Conservation (phyloP, 768 basidiomycete species). For the Suillus cothurnatus region DNA sequence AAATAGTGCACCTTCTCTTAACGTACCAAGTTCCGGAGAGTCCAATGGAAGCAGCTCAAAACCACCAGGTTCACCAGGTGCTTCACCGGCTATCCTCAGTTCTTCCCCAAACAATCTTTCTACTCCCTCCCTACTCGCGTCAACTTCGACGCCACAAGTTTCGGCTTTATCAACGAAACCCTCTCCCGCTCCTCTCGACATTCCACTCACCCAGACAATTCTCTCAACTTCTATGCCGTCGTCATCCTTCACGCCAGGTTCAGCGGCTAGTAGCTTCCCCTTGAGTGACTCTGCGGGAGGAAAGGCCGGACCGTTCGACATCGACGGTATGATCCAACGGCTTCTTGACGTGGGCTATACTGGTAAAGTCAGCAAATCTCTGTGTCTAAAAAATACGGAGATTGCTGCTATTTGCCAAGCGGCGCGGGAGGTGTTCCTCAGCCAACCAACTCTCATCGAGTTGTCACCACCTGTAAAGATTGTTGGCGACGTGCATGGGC, state of each 20-base stretch:
- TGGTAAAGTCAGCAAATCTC: slow-evolving; percentile 95
- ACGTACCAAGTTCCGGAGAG: slow-evolving; percentile 34
- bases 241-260: slow-evolving; percentile 52
- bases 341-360: slow-evolving; percentile 96
- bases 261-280: slow-evolving; percentile 42
- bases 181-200: slow-evolving; percentile 65
- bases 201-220: slow-evolving; percentile 82
- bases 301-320: slow-evolving; percentile 76
- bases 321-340: slow-evolving; percentile 98
- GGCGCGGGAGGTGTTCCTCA: slow-evolving; percentile 94
- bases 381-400: slow-evolving; percentile 95
- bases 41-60: slow-evolving; percentile 44
- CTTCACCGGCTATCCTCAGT: slow-evolving; percentile 40
- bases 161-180: slow-evolving; percentile 38
- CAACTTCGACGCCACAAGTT: slow-evolving; percentile 13
- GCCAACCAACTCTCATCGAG: slow-evolving; percentile 96
- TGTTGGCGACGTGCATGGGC: slow-evolving; percentile 98
- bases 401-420: slow-evolving; percentile 93
- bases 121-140: slow-evolving; percentile 40
- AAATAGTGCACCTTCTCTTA: slow-evolving; percentile 36
- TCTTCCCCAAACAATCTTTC: slow-evolving; percentile 42
- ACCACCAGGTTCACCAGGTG: slow-evolving; percentile 30
- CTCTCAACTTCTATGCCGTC: slow-evolving; percentile 67
- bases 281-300: slow-evolving; percentile 40
- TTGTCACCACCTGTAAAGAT: slow-evolving; percentile 98